Evolutionary conservation across 2,329 filamentous ascomycete genomes (phyloP), one percentile per base, ranked within the genome.

Genomic region (Alternaria conjuncta): DNA sequence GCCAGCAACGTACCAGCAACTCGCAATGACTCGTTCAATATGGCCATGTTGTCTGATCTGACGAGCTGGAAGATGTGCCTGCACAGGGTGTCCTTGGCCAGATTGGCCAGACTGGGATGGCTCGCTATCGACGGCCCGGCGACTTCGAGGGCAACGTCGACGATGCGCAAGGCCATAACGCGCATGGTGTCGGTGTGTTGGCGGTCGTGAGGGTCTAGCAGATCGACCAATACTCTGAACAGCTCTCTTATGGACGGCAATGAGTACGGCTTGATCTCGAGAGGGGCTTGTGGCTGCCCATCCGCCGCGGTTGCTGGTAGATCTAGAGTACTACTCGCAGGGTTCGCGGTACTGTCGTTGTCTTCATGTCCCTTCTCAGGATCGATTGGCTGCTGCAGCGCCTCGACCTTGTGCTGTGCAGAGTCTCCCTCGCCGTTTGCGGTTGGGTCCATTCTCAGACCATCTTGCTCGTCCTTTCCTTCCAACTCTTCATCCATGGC

Each of bases 31-130:
- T 97, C 94, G 75, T 97, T 94, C 15, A 99, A 84, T 61, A 99
- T 93, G 11, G 93, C 91, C 88, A 98, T 96, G 73, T 97, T 98
- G 73, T 99, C 96, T 6, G 94, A 97, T 63, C 95, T 88, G 44
- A 98, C 94, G 26, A 99, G 87, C 82, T 99, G 96, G 83, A 99
- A 99, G 10, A 99, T 86, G 79, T 97, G 93, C 66, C 93, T 92
- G 78, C 96, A 99, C 23, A 99, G 84, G 23, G 94, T 93, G 79
- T 99, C 95, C 78, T 97, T 94, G 1, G 96, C 96, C 60, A 99
- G 87, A 5, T 87, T 89, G 11, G 95, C 94, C 55, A 99, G 84
- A 61, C 92, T 93, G 6, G 95, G 94, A 78, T 99, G 96, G 67
- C 92, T 92, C 53, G 94, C 93, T 76, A 99, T 97, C 8, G 94